These are phyloP conservation scores for Candida coquimbonensis DNA, from an alignment of 805 yeast genomes.

Conservation along the genomic window DNA sequence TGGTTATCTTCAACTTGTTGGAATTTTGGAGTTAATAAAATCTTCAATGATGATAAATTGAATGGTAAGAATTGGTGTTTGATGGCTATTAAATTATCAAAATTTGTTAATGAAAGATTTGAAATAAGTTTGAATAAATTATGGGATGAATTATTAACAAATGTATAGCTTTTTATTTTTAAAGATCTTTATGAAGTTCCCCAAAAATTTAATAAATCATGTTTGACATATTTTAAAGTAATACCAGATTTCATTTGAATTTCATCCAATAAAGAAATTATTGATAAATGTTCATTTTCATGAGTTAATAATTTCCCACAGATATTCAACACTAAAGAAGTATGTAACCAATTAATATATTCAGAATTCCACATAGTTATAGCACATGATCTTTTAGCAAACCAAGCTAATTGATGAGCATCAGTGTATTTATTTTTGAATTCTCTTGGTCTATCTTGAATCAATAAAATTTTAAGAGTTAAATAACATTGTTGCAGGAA, in stretches of 20 bases:
- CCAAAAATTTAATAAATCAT: constrained; percentile 24
- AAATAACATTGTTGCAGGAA: constrained; percentile 29
- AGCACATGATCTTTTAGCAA: constrained; percentile 17
- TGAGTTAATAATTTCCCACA: constrained; percentile 21
- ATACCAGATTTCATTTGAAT: constrained; percentile 18
- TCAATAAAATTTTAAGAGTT: constrained; percentile 26
- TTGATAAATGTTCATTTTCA: constrained; percentile 18
- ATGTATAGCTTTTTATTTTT: background rate
- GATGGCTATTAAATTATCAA: constrained; percentile 22
- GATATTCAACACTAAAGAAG: constrained; percentile 12
- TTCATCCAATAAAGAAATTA: constrained; percentile 19
- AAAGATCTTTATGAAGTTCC: background rate
- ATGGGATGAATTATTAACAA: constrained; percentile 22
- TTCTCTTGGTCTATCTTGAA: constrained; percentile 31
- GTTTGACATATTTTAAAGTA: constrained; percentile 13
- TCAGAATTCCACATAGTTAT: constrained; percentile 6
- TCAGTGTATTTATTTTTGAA: constrained; percentile 16
- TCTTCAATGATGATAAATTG: constrained; percentile 15
- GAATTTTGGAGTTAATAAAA: constrained; percentile 31
- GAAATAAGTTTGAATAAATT: constrained; percentile 19
- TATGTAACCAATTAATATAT: background rate
- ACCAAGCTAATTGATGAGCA: constrained; percentile 16
- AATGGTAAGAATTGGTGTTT: constrained; percentile 25
- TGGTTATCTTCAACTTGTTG: constrained; percentile 31
- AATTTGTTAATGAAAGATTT: constrained; percentile 22